Evolutionary conservation across 345 rosid genomes (phyloP).

Genomic region (Gossypium mustelinum): DNA sequence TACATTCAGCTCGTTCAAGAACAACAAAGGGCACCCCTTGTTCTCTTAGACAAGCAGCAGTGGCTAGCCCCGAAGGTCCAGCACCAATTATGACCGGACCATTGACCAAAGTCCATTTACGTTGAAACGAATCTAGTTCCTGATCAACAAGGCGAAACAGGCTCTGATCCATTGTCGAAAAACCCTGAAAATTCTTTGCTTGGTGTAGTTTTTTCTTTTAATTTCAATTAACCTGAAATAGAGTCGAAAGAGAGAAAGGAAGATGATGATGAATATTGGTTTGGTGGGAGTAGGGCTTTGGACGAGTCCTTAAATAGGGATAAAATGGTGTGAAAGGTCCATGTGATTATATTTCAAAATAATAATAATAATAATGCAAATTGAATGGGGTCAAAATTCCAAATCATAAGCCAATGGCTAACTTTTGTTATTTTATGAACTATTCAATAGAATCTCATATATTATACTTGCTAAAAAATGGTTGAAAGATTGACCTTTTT

Average conservation of each 20-base stretch:
- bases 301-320: constrained; percentile 28
- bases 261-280: background rate
- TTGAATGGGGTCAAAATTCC: constrained; percentile 13
- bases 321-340: background rate
- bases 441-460: constrained; percentile 14
- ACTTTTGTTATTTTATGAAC: background rate
- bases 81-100: constrained; percentile 88
- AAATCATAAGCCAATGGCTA: constrained; percentile 22
- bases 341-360: constrained; percentile 13
- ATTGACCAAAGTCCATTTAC: constrained; percentile 62
- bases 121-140: constrained; percentile 32
- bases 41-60: constrained; percentile 73
- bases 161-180: constrained; percentile 32
- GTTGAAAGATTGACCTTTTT: constrained; percentile 13
- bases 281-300: constrained; percentile 7
- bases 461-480: constrained; percentile 8
- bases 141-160: constrained; percentile 39
- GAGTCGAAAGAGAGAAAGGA: background rate
- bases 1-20: constrained; percentile 76
- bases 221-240: background rate
- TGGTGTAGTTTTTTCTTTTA: background rate
- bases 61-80: constrained; percentile 89
- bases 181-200: background rate
- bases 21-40: constrained; percentile 72
- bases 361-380: background rate